Evolutionary conservation across 495 filamentous ascomycete genomes (phyloP).

Genomic region (Tetracladium setigerum): DNA sequence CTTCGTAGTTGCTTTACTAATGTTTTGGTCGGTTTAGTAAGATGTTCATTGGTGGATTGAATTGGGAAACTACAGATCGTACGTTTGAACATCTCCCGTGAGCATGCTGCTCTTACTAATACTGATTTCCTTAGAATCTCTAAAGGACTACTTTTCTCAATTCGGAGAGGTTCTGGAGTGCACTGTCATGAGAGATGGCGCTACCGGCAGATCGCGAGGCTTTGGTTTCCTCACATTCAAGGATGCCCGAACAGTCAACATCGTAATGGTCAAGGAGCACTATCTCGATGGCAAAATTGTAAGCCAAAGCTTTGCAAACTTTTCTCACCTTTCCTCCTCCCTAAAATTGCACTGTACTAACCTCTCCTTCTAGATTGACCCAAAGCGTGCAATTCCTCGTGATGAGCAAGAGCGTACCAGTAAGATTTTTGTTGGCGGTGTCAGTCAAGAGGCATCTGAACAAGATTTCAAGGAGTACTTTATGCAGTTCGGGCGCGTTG

Average conservation of each 20-base stretch:
- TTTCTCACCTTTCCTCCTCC: constrained; percentile 3
- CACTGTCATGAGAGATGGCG: constrained; percentile 95
- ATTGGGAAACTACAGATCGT: constrained; percentile 99
- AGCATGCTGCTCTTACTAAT: constrained; percentile 12
- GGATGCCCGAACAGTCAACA: constrained; percentile 94
- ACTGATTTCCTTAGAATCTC: constrained; percentile 59
- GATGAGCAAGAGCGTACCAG: constrained; percentile 96
- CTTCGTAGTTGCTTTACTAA: too few relatives aligned
- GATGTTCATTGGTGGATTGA: constrained; percentile 98
- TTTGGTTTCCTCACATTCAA: constrained; percentile 98
- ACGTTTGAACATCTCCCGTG: constrained; percentile 32
- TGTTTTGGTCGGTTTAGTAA: constrained; percentile 50
- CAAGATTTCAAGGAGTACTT: constrained; percentile 95
- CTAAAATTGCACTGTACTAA: neutral
- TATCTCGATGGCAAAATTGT: constrained; percentile 98
- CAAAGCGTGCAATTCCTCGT: constrained; percentile 93
- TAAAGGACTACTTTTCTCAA: constrained; percentile 97
- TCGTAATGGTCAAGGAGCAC: constrained; percentile 99
- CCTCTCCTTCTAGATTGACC: constrained; percentile 65
- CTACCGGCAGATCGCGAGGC: constrained; percentile 85
- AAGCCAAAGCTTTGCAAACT: constrained; percentile 31
- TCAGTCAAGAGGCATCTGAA: constrained; percentile 93
- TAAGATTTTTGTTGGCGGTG: constrained; percentile 97
- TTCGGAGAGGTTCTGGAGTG: constrained; percentile 97
- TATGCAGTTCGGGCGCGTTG: constrained; percentile 88